phyloP scores from a whole-genome alignment of 805 yeast species.

The Grigorovia humatica region DNA sequence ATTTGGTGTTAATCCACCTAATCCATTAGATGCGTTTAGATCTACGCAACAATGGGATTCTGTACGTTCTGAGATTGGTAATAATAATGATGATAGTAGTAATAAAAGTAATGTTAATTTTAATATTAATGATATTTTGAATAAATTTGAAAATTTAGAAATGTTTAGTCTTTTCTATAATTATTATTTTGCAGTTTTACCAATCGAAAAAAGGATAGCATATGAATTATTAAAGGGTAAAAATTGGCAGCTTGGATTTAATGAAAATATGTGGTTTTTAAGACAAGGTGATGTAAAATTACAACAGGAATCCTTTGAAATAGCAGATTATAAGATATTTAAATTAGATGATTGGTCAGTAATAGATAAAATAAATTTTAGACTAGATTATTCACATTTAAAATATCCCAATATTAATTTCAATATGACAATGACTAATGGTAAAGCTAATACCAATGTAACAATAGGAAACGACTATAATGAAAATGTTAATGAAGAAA shows the following conservation, averaged over 20 bases:
- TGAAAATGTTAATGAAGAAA: not conserved
- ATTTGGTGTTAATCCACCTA: constrained; percentile 25
- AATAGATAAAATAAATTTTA: constrained; percentile 32
- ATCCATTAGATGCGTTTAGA: constrained; percentile 28
- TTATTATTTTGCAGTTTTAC: constrained; percentile 35
- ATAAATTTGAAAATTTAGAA: constrained; percentile 23
- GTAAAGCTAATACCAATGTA: not conserved
- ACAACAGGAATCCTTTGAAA: constrained; percentile 31
- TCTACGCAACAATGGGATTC: constrained; percentile 28
- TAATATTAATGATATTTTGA: constrained; percentile 11
- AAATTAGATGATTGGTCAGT: constrained; percentile 36
- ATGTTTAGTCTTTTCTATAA: constrained; percentile 35
- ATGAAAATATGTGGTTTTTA: constrained; percentile 31
- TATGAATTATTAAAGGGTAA: constrained; percentile 26
- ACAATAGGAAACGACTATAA: not conserved
- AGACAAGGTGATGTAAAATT: constrained; percentile 32
- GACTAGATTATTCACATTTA: constrained; percentile 28
- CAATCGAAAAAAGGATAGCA: constrained; percentile 32
- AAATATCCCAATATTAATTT: constrained; percentile 1
- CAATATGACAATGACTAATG: not conserved
- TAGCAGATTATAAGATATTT: constrained; percentile 36
- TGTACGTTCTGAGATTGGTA: constrained; percentile 15
- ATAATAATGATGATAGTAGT: constrained; percentile 1
- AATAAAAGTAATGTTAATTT: too few relatives aligned
- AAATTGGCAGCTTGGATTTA: constrained; percentile 31